phyloP scores from a whole-genome alignment of 768 basidiomycete genomes.

The Auriscalpium orientale region DNA sequence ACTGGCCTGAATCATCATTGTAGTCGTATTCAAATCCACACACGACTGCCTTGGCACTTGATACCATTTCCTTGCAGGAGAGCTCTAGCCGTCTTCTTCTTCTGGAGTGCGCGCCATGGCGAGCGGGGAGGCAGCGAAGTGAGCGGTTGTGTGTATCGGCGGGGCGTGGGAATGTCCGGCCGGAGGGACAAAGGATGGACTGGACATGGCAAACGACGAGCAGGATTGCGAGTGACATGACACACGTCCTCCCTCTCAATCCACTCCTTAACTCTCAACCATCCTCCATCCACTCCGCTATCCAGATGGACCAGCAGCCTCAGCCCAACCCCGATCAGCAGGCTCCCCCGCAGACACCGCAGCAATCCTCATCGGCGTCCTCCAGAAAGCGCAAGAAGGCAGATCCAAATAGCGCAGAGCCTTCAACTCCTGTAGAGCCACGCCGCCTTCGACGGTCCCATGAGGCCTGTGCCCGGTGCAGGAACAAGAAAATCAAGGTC shows the following conservation, averaged over 20 bases:
- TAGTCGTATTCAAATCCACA: no score
- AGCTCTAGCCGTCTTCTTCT: no score
- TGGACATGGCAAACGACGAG: conserved; percentile 2
- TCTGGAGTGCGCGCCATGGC: no score
- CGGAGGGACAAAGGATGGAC: conserved; percentile 4
- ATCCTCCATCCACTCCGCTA: conserved; percentile 50
- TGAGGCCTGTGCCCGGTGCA: conserved; percentile 88
- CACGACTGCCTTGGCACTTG: no score
- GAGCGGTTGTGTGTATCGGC: not conserved
- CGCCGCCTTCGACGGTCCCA: conserved; percentile 81
- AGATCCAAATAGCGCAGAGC: conserved; percentile 49
- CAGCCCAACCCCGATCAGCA: conserved; percentile 29
- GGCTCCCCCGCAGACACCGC: conserved; percentile 27
- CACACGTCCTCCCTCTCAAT: conserved; percentile 42
- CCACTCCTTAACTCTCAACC: conserved; percentile 35
- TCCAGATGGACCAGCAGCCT: conserved; percentile 60
- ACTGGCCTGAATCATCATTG: no score
- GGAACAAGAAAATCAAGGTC: conserved; percentile 95
- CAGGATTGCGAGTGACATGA: conserved; percentile 24
- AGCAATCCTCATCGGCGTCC: conserved; percentile 28
- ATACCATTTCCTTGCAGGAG: no score
- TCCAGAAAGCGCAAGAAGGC: conserved; percentile 50
- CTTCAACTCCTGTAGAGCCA: conserved; percentile 54
- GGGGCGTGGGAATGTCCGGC: conserved; percentile 5
- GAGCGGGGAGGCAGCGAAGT: no score